phyloP scores from a whole-genome alignment of 306 rosid genomes.

The Datisca glomerata region DNA sequence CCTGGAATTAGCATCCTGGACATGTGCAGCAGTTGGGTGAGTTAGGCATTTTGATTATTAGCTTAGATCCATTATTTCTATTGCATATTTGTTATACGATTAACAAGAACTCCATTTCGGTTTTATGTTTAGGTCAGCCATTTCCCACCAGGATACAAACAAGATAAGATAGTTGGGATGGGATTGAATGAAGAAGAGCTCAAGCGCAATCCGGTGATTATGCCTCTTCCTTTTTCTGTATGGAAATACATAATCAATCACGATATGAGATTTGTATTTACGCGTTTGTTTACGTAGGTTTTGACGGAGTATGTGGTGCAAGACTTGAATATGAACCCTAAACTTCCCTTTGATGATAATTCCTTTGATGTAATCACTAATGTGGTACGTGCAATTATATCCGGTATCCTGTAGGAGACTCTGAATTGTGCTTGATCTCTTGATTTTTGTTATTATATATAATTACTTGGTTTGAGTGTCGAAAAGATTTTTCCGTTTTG shows the following conservation, averaged over 20 bases:
- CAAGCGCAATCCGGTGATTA: slow-evolving; percentile 49
- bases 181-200: slow-evolving; percentile 80
- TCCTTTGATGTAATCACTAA: slow-evolving; percentile 64
- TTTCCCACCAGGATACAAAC: slow-evolving; percentile 75
- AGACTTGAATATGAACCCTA: slow-evolving; percentile 67
- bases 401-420: too few species aligned
- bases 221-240: slow-evolving; percentile 1
- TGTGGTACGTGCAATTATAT: slow-evolving; percentile 66
- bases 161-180: slow-evolving; percentile 58
- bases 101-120: slow-evolving; percentile 5
- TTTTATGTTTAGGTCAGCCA: slow-evolving; percentile 61
- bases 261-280: too few species aligned
- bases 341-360: slow-evolving; percentile 56
- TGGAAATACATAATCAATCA: too few species aligned
- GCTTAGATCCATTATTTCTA: slow-evolving; percentile 1
- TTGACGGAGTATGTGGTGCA: slow-evolving; percentile 51
- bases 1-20: slow-evolving; percentile 66
- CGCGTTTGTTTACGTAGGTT: slow-evolving; percentile 32
- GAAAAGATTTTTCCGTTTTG: too few species aligned
- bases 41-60: slow-evolving; percentile 11
- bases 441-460: too few species aligned
- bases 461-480: too few species aligned
- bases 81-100: background rate
- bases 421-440: too few species aligned
- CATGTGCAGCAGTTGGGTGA: slow-evolving; percentile 87